Percentiles rank a stretch among this genome's conserved stretches.
These are phyloP conservation scores for Podospora pseudoanserina DNA, from an alignment of 495 filamentous ascomycete genomes.

Conservation along the genomic window DNA sequence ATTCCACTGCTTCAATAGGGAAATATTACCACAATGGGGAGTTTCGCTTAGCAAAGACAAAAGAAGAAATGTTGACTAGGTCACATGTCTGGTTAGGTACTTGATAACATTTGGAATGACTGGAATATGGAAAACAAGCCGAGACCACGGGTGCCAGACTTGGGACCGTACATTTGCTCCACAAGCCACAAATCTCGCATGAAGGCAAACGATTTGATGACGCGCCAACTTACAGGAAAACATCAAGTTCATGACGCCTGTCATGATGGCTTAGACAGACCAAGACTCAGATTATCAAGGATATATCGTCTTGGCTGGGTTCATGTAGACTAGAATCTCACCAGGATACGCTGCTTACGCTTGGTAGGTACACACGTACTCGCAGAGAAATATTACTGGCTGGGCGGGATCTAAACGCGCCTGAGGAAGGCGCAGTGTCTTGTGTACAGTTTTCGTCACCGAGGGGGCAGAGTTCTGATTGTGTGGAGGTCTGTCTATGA, in stretches of 20 bases:
- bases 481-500: too few species aligned
- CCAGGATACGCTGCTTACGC: neutral
- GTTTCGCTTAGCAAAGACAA: neutral
- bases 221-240: too few species aligned
- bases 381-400: neutral
- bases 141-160: too few species aligned
- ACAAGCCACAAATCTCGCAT: too few species aligned
- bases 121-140: too few species aligned
- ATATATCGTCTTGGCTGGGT: neutral
- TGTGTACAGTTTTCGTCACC: neutral
- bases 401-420: neutral
- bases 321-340: neutral
- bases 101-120: too few species aligned
- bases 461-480: neutral
- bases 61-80: too few species aligned
- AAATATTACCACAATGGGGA: neutral
- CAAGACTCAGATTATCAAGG: neutral
- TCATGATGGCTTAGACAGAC: too few species aligned
- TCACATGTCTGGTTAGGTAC: too few species aligned
- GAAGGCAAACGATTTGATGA: too few species aligned
- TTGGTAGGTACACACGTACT: neutral
- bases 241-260: too few species aligned
- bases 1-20: neutral
- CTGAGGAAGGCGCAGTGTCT: neutral
- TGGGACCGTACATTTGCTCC: too few species aligned